Percentiles rank a stretch among this genome's conserved stretches.
phyloP scores from a whole-genome alignment of 495 filamentous ascomycete genomes.

The Amniculicola lignicola region DNA sequence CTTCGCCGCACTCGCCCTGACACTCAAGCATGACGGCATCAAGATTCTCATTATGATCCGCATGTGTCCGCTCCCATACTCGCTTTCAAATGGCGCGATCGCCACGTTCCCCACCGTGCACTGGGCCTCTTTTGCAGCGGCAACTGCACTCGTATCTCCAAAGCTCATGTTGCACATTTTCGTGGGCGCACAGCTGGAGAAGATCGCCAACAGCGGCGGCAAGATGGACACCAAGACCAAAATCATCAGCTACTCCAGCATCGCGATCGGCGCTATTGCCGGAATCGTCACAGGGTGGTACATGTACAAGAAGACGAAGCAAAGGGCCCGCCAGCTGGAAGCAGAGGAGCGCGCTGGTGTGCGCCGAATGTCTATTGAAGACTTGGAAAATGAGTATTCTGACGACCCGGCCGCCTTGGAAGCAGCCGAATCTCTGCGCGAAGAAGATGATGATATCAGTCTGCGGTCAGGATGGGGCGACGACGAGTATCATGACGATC shows the following conservation, averaged over 20 bases:
- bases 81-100: slow-evolving; percentile 87
- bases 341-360: slow-evolving; percentile 64
- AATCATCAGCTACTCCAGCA: slow-evolving; percentile 76
- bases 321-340: slow-evolving; percentile 79
- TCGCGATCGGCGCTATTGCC: slow-evolving; percentile 64
- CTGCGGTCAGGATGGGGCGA: slow-evolving; percentile 45
- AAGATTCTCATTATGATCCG: slow-evolving; percentile 90
- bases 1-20: slow-evolving; percentile 66
- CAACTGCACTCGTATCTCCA: slow-evolving; percentile 73
- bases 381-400: slow-evolving; percentile 35
- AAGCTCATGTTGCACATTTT: slow-evolving; percentile 92
- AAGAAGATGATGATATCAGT: slow-evolving; percentile 60
- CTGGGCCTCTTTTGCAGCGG: slow-evolving; percentile 69
- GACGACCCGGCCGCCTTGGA: slow-evolving; percentile 41
- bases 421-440: slow-evolving; percentile 35
- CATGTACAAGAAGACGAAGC: slow-evolving; percentile 80
- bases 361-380: slow-evolving; percentile 32
- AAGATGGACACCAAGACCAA: slow-evolving; percentile 65
- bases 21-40: slow-evolving; percentile 76
- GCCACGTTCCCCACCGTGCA: slow-evolving; percentile 88
- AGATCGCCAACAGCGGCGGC: slow-evolving; percentile 60
- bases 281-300: slow-evolving; percentile 75
- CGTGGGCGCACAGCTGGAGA: slow-evolving; percentile 74
- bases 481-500: slow-evolving; percentile 45
- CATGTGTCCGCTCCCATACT: slow-evolving; percentile 91